Base-by-base conservation (phyloP, 192 early-diverging fungal species). In the Globomyces pollinis-pini region DNA sequence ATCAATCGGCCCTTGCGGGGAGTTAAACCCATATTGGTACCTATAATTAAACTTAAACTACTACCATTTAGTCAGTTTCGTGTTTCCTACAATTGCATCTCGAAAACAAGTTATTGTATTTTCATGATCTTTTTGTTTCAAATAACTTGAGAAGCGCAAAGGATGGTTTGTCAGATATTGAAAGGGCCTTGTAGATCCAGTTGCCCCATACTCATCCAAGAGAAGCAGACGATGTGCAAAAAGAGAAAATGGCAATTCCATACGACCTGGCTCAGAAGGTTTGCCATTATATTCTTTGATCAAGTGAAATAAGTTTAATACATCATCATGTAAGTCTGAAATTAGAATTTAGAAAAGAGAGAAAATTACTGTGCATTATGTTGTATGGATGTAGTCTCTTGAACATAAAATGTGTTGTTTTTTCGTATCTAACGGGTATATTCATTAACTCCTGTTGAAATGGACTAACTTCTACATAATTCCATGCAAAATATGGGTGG, bases 281-380 rank as follows among this genome's bases (percentile, higher is more conserved):
- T n/a, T 44, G 7, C 64, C 66, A 29, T 69, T 24, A 33, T 50
- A 60, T 41, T 71, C 38, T 34, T 73, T 75, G 16, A 78, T 64
- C 18, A 60, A 41, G 59, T 62, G 60, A 47, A 63, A 78, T 57
- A 78, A 44, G 16, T 59, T 64, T 50, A 78, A 33, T 1, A 66
- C 66, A 60, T 78, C 76, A 43, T 78, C 76, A 49, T 78, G 76
- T 16, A 78, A 51, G 41, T 63, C n/a, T n/a, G n/a, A n/a, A n/a
- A n/a, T n/a, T n/a, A n/a, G n/a, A n/a, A n/a, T n/a, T n/a, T n/a
- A n/a, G n/a, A n/a, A n/a, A n/a, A n/a, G n/a, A n/a, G n/a, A n/a
- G n/a, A n/a, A n/a, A n/a, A n/a, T n/a, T n/a, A n/a, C n/a, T 73
- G 51, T 78, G 76, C 76, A 78, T 78, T 50, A 78, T 78, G 62